A percentile compares a stretch with the other conserved stretches of the same genome.
Evolutionary conservation across 225 moss, liverwort and hornwort genomes (phyloP).

Genomic region (Pseudisothecium myosuroides): DNA sequence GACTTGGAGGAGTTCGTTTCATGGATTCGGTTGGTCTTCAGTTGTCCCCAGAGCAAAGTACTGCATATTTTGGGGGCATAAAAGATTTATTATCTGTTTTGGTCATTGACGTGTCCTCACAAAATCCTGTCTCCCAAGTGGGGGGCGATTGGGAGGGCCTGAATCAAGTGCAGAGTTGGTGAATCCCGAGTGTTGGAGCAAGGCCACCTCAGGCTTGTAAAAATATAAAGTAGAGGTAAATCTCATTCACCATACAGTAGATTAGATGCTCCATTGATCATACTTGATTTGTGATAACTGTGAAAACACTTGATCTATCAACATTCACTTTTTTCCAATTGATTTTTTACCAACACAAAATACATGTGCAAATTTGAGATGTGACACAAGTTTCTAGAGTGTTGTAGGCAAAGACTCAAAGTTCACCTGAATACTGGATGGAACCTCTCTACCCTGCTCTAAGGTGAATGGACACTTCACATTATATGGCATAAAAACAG

Average conservation of each 20-base stretch:
- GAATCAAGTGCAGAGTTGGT: neutral
- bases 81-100: neutral
- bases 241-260: neutral
- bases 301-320: neutral
- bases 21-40: neutral
- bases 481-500: neutral
- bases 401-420: neutral
- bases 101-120: neutral
- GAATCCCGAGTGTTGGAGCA: neutral
- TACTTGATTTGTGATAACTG: neutral
- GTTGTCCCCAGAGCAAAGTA: neutral
- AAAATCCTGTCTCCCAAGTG: neutral
- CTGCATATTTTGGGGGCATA: neutral
- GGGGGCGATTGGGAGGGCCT: neutral
- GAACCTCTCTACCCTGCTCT: neutral
- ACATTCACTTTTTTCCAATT: neutral
- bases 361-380: neutral
- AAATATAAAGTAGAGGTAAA: neutral
- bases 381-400: neutral
- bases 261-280: too few relatives aligned
- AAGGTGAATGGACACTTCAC: neutral
- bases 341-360: neutral
- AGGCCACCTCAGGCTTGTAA: neutral
- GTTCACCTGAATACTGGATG: neutral
- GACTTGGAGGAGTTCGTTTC: neutral